Percentiles rank a stretch among this genome's conserved stretches.
These are phyloP conservation scores for Globisporangium radiosum DNA, from an alignment of 352 stramenopile genomes.

Conservation along the genomic window DNA sequence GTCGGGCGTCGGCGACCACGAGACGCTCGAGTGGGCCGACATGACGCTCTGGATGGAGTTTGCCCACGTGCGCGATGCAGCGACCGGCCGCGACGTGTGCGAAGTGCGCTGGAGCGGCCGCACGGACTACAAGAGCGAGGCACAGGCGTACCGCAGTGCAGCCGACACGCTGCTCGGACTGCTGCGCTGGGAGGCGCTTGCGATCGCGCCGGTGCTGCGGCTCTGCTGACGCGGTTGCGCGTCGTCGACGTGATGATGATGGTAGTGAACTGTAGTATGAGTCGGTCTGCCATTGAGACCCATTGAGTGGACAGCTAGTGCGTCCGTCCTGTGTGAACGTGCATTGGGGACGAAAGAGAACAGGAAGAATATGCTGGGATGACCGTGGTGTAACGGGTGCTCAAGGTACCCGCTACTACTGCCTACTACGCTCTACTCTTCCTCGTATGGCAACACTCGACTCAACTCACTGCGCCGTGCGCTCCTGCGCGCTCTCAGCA, in stretches of 20 bases:
- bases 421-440: too few relatives aligned
- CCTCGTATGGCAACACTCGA: too few relatives aligned
- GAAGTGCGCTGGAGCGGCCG: conserved; percentile 40
- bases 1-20: conserved; percentile 8
- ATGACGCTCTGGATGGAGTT: conserved; percentile 41
- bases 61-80: conserved; percentile 24
- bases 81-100: conserved; percentile 24
- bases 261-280: too few relatives aligned
- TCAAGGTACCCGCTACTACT: too few relatives aligned
- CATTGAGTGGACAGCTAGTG: too few relatives aligned
- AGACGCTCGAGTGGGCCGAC: conserved; percentile 32
- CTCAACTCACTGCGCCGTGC: conserved; percentile 20
- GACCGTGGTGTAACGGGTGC: too few relatives aligned
- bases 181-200: conserved; percentile 40
- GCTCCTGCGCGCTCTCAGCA: conserved; percentile 26
- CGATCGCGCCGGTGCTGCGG: conserved; percentile 27
- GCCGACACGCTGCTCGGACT: conserved; percentile 39
- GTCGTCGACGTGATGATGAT: too few relatives aligned
- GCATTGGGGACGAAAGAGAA: too few relatives aligned
- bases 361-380: too few relatives aligned
- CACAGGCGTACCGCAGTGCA: conserved; percentile 39
- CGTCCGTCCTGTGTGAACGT: too few relatives aligned
- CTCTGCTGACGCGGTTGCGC: conserved; percentile 1
- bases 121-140: conserved; percentile 42
- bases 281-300: too few relatives aligned